A percentile compares a stretch with the other conserved stretches of the same genome.
phyloP scores from a whole-genome alignment of 371 early-diverging fungal genomes.

The Mortierella sp. region DNA sequence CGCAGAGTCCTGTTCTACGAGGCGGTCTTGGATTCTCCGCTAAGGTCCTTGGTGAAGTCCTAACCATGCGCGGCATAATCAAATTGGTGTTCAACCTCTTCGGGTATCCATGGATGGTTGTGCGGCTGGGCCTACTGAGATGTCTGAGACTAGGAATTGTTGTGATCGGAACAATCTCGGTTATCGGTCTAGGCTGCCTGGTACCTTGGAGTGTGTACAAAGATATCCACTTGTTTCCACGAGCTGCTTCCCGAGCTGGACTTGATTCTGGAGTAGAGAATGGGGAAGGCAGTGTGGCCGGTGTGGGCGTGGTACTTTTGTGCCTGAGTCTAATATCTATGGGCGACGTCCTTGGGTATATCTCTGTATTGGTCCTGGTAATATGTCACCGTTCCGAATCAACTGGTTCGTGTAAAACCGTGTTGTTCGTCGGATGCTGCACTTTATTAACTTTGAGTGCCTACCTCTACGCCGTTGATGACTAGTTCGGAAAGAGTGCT shows the following conservation, averaged over 20 bases:
- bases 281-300: conserved; percentile 1
- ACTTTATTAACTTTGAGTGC: no score
- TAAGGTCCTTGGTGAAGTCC: conserved; percentile 14
- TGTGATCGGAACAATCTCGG: conserved; percentile 23
- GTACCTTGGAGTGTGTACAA: conserved; percentile 24
- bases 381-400: neutral
- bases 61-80: conserved; percentile 31
- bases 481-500: conserved; percentile 39
- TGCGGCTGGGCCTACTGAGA: conserved; percentile 13
- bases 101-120: conserved; percentile 34
- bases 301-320: conserved; percentile 16
- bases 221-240: neutral
- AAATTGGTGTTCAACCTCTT: conserved; percentile 23
- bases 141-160: conserved; percentile 26
- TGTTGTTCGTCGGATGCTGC: no score
- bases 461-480: neutral
- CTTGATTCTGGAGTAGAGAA: neutral
- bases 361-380: conserved; percentile 43
- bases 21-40: conserved; percentile 39
- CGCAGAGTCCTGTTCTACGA: conserved; percentile 14
- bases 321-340: conserved; percentile 32
- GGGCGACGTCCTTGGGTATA: conserved; percentile 40
- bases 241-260: neutral
- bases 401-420: neutral
- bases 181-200: conserved; percentile 26